Conservation (phyloP, 2,329 filamentous ascomycete genomes). For the Eutypella sp. region DNA sequence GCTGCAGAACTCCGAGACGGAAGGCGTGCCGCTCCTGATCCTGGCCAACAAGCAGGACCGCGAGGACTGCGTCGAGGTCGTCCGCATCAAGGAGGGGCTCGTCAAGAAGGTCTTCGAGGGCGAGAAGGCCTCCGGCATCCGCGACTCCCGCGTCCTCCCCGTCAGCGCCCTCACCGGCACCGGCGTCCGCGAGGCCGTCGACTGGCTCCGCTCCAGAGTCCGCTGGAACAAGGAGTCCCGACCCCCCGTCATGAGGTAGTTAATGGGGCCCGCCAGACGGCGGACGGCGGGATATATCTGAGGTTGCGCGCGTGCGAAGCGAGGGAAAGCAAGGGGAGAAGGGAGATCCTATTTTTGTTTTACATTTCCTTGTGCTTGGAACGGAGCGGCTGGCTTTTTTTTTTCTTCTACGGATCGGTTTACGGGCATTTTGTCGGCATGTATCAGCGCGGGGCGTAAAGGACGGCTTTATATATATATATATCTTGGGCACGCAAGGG, state of each 20-base stretch:
- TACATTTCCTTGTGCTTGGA: too few species aligned
- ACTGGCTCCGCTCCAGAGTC: conserved; percentile 88
- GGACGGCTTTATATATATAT: not conserved
- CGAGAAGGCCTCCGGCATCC: conserved; percentile 77
- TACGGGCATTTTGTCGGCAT: not conserved
- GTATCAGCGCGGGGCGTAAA: not conserved
- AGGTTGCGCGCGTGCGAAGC: not conserved
- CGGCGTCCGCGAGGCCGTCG: conserved; percentile 91
- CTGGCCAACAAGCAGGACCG: conserved; percentile 97
- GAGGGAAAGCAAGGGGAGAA: too few species aligned
- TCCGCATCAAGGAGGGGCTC: conserved; percentile 92
- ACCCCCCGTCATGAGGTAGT: conserved; percentile 83
- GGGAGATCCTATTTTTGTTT: too few species aligned
- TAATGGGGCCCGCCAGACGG: not conserved
- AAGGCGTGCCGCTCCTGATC: conserved; percentile 86
- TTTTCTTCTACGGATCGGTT: too few species aligned
- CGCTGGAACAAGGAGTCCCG: conserved; percentile 95
- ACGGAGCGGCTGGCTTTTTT: too few species aligned
- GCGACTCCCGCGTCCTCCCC: conserved; percentile 86
- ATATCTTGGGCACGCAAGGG: too few species aligned
- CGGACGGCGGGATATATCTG: not conserved
- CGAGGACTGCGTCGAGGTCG: conserved; percentile 96
- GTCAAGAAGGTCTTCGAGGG: conserved; percentile 95
- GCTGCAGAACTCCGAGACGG: conserved; percentile 78
- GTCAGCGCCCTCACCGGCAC: conserved; percentile 84